Base-by-base conservation (phyloP, 2,329 filamentous ascomycete species). In the Zymoseptoria brevis region DNA sequence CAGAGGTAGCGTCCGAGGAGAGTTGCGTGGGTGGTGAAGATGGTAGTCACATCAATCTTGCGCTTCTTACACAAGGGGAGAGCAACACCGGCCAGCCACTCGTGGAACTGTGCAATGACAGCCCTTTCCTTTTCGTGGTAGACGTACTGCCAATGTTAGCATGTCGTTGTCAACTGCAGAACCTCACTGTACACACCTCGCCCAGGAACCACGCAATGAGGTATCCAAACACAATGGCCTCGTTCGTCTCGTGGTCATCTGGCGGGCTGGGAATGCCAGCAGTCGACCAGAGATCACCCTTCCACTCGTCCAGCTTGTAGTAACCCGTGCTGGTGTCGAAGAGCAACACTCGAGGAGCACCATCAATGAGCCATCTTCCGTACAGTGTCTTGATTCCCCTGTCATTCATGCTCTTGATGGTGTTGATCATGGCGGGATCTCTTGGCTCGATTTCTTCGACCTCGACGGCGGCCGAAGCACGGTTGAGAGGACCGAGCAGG, bases 1-100 rank as follows among this genome's bases (percentile, higher is more conserved):
- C 94, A 97, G 54, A 97, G 88, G 73, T 99, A 97, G 69, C 94
- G 87, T 63, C 94, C 94, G 54, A 99, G 85, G 9, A 99, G 83
- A 5, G 94, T 97, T 22, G 94, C 94, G 76, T 97, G 94, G 1
- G 94, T 99, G 50, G 94, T 99, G 79, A 97, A 97, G 74, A 97
- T 97, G 66, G 94, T 97, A 19, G 94, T 97, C 55, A 96, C 83
- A 72, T 97, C 94, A 75, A 97, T 97, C 71, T 89, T 88, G 62
- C 94, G 86, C 82, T 89, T 96, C 80, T 95, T 96, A 77, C 87
- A 88, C 66, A 97, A 82, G 24, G 94, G 94, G 35, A 97, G 81
- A 55, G 90, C 93, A 54, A 97, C 94, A 76, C 93, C 94, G 9
- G 94, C 88, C 57, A 99, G 83, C 94, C 94, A 99, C 76, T 99